Percentiles rank a stretch among this genome's conserved stretches.
Conservation (phyloP, 306 rosid genomes). For the Begonia loranthoides region DNA sequence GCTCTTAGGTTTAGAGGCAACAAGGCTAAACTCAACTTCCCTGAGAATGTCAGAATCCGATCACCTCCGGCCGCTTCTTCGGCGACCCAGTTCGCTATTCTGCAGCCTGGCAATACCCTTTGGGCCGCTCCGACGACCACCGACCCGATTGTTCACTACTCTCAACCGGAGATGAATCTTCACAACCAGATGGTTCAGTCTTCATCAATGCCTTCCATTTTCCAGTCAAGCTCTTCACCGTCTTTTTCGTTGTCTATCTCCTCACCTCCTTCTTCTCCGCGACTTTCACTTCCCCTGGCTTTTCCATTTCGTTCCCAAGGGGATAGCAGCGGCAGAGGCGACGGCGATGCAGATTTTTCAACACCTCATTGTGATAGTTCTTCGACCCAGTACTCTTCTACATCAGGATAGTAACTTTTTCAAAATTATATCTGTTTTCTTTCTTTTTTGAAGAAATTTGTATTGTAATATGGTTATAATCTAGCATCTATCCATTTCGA, state of each 20-base stretch:
- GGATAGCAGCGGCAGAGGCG: neutral
- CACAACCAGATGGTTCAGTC: conserved; percentile 18
- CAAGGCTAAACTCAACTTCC: conserved; percentile 41
- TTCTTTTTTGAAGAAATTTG: neutral
- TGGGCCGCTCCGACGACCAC: conserved; percentile 27
- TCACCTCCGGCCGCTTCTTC: conserved; percentile 2
- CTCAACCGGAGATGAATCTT: conserved; percentile 15
- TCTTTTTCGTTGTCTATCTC: conserved; percentile 2
- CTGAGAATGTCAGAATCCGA: conserved; percentile 33
- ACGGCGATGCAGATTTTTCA: neutral
- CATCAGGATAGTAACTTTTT: neutral
- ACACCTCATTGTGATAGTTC: conserved; percentile 1
- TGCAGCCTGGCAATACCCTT: conserved; percentile 13
- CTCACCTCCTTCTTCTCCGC: conserved; percentile 5
- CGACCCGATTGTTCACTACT: conserved; percentile 30
- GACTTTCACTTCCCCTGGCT: conserved; percentile 3
- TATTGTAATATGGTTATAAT: neutral
- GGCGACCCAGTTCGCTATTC: conserved; percentile 6
- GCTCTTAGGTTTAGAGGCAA: conserved; percentile 38
- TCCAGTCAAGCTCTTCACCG: conserved; percentile 3
- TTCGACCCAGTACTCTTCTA: neutral
- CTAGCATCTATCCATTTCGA: neutral
- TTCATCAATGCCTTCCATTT: conserved; percentile 1
- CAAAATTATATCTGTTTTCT: neutral
- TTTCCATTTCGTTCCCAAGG: neutral